These are phyloP conservation scores for Myriangium duriaei DNA, from an alignment of 2,329 filamentous ascomycete genomes.

Conservation along the genomic window DNA sequence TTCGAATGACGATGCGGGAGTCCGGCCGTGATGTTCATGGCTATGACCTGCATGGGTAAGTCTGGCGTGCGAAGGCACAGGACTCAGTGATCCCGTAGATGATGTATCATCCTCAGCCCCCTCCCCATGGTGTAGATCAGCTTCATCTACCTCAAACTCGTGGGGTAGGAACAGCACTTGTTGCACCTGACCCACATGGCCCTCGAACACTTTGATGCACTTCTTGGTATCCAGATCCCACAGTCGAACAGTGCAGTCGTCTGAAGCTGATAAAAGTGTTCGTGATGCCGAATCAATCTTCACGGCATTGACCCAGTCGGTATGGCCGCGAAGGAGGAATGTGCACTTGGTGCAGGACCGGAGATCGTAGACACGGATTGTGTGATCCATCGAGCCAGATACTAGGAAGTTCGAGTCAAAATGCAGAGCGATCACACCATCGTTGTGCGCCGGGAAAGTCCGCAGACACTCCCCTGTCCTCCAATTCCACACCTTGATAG, in stretches of 20 bases:
- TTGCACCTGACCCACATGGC: slow-evolving; percentile 91
- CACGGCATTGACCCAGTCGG: slow-evolving; percentile 95
- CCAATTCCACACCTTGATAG: slow-evolving; percentile 94
- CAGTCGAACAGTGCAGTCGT: slow-evolving; percentile 80
- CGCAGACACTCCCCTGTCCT: slow-evolving; percentile 75
- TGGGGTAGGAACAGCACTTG: slow-evolving; percentile 73
- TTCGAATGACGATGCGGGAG: slow-evolving; percentile 8
- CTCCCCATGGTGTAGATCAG: slow-evolving; percentile 45
- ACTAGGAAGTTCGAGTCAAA: slow-evolving; percentile 76
- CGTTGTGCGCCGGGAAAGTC: slow-evolving; percentile 65
- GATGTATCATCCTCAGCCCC: slow-evolving; percentile 30
- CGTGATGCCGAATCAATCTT: slow-evolving; percentile 60
- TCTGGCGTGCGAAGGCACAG: slow-evolving; percentile 5
- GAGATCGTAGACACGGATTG: slow-evolving; percentile 76
- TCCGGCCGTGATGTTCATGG: slow-evolving; percentile 11
- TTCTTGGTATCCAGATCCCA: slow-evolving; percentile 83
- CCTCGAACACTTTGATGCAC: slow-evolving; percentile 67
- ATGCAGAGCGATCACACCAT: slow-evolving; percentile 76
- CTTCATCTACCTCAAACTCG: slow-evolving; percentile 81
- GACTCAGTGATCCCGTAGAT: slow-evolving; percentile 15
- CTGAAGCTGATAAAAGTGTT: slow-evolving; percentile 83
- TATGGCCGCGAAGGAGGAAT: slow-evolving; percentile 70
- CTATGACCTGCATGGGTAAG: not conserved
- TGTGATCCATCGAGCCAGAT: slow-evolving; percentile 79
- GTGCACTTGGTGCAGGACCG: slow-evolving; percentile 65